Percentiles rank a stretch among this genome's conserved stretches.
phyloP scores from a whole-genome alignment of 2,329 filamentous ascomycete genomes.

The Plenodomus lindquistii region DNA sequence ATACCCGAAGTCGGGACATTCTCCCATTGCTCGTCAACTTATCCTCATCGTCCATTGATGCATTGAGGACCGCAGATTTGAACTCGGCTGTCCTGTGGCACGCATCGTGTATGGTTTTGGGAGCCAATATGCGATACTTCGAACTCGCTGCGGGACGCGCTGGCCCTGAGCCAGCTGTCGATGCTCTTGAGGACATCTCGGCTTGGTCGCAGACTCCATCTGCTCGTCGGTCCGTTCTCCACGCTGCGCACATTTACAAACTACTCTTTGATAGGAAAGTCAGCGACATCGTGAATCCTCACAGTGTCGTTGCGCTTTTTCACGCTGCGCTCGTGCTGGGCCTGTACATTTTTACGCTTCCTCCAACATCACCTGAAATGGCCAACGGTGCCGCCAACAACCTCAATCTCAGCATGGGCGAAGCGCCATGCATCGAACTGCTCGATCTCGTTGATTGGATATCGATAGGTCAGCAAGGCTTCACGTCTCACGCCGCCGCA shows the following conservation, averaged over 20 bases:
- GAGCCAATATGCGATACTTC: constrained; percentile 57
- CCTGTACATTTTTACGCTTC: constrained; percentile 56
- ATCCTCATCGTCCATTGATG: constrained; percentile 47
- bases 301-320: constrained; percentile 56
- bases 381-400: constrained; percentile 28
- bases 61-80: constrained; percentile 50
- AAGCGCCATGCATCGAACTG: constrained; percentile 49
- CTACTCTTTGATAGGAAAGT: constrained; percentile 56
- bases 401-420: constrained; percentile 2
- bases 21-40: constrained; percentile 43
- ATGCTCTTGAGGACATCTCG: constrained; percentile 56
- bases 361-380: constrained; percentile 11
- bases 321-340: constrained; percentile 57
- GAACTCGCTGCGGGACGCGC: constrained; percentile 57
- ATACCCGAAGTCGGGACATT: constrained; percentile 50
- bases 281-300: constrained; percentile 57
- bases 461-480: constrained; percentile 51
- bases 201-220: constrained; percentile 56
- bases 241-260: constrained; percentile 58
- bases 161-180: constrained; percentile 52
- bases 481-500: constrained; percentile 32
- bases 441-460: constrained; percentile 57
- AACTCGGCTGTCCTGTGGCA: constrained; percentile 59
- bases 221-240: constrained; percentile 55
- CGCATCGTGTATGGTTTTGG: constrained; percentile 56